Percentiles rank a stretch among this genome's conserved stretches.
These are phyloP conservation scores for Xerocomus potaroensis DNA, from an alignment of 768 basidiomycete species.

Conservation along the genomic window DNA sequence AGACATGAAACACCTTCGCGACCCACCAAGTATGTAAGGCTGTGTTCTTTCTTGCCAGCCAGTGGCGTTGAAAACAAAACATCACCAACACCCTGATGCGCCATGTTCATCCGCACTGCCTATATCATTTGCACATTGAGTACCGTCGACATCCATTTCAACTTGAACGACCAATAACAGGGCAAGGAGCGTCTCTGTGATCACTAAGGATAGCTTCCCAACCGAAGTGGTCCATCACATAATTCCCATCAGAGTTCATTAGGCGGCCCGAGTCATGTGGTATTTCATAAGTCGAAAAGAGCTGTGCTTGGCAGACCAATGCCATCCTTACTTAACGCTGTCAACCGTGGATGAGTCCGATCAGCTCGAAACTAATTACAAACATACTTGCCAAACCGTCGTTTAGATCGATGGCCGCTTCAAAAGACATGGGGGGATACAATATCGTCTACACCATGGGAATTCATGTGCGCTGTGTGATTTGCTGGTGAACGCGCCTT, in stretches of 20 bases:
- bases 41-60: background rate
- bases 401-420: background rate
- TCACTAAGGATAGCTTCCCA: background rate
- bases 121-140: background rate
- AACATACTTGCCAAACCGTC: background rate
- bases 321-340: background rate
- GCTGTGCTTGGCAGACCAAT: background rate
- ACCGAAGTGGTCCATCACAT: no score
- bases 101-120: constrained; percentile 1
- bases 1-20: background rate
- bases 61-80: background rate
- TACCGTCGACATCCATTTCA: background rate
- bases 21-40: background rate
- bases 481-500: no score
- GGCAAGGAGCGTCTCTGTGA: background rate
- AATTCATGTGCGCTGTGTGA: no score
- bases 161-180: background rate
- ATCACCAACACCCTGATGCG: background rate
- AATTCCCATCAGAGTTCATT: no score
- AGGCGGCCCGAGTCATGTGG: background rate
- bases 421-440: background rate
- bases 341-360: background rate
- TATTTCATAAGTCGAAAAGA: background rate
- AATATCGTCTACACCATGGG: background rate
- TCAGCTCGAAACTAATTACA: background rate